Conservation (phyloP, 2,329 filamentous ascomycete species). For the Whalleya microplaca region DNA sequence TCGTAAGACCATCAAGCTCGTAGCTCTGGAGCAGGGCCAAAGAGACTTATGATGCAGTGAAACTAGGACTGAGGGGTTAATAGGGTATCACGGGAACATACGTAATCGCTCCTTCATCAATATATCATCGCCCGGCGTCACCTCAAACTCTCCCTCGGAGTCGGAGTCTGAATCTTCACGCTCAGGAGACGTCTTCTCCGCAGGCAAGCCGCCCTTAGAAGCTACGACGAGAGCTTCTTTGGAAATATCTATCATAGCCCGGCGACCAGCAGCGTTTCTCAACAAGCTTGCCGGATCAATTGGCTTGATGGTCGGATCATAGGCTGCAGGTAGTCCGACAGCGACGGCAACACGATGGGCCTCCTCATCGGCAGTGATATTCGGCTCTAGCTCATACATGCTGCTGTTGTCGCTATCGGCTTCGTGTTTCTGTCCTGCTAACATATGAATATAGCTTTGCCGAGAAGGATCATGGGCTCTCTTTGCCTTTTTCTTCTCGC, state of each 20-base stretch:
- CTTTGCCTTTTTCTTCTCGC: constrained; percentile 88
- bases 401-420: constrained; percentile 58
- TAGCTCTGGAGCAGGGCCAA: not conserved
- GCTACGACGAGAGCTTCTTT: constrained; percentile 30
- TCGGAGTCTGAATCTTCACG: constrained; percentile 41
- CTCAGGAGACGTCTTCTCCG: constrained; percentile 45
- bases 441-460: constrained; percentile 76
- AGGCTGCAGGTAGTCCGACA: constrained; percentile 63
- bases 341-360: constrained; percentile 67
- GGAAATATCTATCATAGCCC: constrained; percentile 20
- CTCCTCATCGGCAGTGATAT: constrained; percentile 63
- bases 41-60: not conserved
- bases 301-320: constrained; percentile 67
- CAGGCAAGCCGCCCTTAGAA: constrained; percentile 42
- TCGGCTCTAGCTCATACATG: constrained; percentile 58
- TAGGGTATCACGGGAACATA: not conserved
- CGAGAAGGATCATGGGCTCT: constrained; percentile 75
- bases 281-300: constrained; percentile 42
- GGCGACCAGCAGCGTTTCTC: constrained; percentile 26
- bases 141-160: constrained; percentile 48
- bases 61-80: not conserved
- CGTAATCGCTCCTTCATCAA: constrained; percentile 46
- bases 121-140: constrained; percentile 43
- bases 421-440: constrained; percentile 65
- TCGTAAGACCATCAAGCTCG: not conserved